Percentiles rank a stretch among this genome's conserved stretches.
phyloP scores from a whole-genome alignment of 2,329 filamentous ascomycete species.

The Trichophyton benhamiae region DNA sequence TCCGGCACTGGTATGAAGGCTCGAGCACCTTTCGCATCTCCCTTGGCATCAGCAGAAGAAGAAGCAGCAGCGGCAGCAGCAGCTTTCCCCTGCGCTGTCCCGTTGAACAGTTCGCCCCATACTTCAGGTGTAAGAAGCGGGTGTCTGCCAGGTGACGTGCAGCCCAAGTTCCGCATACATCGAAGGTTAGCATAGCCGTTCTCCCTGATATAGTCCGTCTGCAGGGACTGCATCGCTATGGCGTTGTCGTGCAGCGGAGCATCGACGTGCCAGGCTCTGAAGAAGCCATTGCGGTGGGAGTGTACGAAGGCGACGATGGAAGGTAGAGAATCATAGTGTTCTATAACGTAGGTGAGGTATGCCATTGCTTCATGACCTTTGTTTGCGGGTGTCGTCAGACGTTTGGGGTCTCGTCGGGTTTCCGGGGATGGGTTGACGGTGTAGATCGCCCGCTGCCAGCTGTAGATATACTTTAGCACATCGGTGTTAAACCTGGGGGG shows the following conservation, averaged over 20 bases:
- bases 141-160: slow-evolving; percentile 20
- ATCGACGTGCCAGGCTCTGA: slow-evolving; percentile 42
- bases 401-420: slow-evolving; percentile 6
- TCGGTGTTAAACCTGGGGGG: background rate
- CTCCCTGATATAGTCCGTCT: slow-evolving; percentile 34
- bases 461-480: slow-evolving; percentile 11
- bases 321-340: slow-evolving; percentile 38
- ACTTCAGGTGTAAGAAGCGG: slow-evolving; percentile 18
- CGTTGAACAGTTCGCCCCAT: slow-evolving; percentile 20
- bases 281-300: slow-evolving; percentile 22
- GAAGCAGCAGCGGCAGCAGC: background rate
- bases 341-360: slow-evolving; percentile 41
- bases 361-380: slow-evolving; percentile 45
- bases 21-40: slow-evolving; percentile 5
- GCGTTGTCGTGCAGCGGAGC: slow-evolving; percentile 38
- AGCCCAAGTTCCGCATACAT: slow-evolving; percentile 43
- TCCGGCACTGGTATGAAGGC: slow-evolving; percentile 11
- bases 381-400: slow-evolving; percentile 24
- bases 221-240: slow-evolving; percentile 34
- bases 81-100: slow-evolving; percentile 18
- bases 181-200: slow-evolving; percentile 45
- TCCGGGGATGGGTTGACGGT: slow-evolving; percentile 27
- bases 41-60: background rate
- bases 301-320: slow-evolving; percentile 37
- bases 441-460: slow-evolving; percentile 38